Conservation (phyloP, 805 yeast species). For the Tetrapisispora namnaoensis region DNA sequence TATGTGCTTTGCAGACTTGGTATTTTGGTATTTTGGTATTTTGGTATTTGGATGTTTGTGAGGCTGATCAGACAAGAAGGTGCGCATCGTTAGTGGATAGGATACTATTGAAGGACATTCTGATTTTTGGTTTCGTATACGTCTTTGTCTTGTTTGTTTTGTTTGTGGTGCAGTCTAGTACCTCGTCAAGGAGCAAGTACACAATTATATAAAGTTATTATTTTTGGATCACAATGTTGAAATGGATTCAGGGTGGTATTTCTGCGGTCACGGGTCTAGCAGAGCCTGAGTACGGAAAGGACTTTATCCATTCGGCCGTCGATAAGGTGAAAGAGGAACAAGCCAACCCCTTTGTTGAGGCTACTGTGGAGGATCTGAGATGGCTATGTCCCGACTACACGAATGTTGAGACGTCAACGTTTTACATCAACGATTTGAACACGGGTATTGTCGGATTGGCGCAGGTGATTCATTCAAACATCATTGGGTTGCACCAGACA, state of each 20-base stretch:
- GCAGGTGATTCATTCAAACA: conserved; percentile 87
- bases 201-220: too few relatives aligned
- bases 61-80: too few relatives aligned
- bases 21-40: too few relatives aligned
- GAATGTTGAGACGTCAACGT: conserved; percentile 92
- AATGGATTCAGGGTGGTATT: conserved; percentile 76
- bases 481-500: conserved; percentile 77
- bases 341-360: conserved; percentile 44
- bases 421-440: conserved; percentile 62
- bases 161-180: too few relatives aligned
- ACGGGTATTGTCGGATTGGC: conserved; percentile 74
- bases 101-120: too few relatives aligned
- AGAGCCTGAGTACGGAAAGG: conserved; percentile 93
- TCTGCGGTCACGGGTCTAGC: conserved; percentile 97
- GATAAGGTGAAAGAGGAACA: conserved; percentile 41
- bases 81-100: too few relatives aligned
- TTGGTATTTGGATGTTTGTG: too few relatives aligned
- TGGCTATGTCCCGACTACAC: conserved; percentile 73
- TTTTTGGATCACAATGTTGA: conserved; percentile 38
- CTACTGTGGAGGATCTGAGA: conserved; percentile 56
- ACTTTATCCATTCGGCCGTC: conserved; percentile 80
- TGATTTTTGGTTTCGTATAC: too few relatives aligned
- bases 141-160: too few relatives aligned
- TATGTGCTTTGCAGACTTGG: too few relatives aligned
- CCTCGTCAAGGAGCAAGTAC: too few relatives aligned